Evolutionary conservation across 495 filamentous ascomycete genomes (phyloP), one percentile per base, ranked within the genome.

Genomic region (Xylona heveae): DNA sequence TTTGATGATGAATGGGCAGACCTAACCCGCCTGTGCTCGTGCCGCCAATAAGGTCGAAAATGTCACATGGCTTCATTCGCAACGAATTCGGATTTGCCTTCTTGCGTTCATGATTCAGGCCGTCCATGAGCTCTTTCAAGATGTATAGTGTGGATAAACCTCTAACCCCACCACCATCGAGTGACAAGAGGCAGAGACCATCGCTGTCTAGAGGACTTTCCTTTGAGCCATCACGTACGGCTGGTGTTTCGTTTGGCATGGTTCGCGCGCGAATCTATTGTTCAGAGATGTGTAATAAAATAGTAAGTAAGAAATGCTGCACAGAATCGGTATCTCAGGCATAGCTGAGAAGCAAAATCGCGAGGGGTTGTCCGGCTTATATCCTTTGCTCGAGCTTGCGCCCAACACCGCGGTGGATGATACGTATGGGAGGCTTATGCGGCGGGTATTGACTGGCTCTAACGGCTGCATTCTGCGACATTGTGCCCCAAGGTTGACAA

Each of bases 11-110:
- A 20, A 7, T 2, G 15, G 5, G 14, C 4, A 21, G 6, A 33
- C 16, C 34, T 5, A 19, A 24, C 50, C 52, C 54, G 20, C 54
- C 52, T 1, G 52, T 57, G 18, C 53, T 56, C 0, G 53, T 57
- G 3, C 52, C 52, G 0, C 43, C 50, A 12, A 57, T 51, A 6
- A 57, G 10, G 28, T 54, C 53, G 30, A 55, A 57, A 0, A 35
- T 19, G 10, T 39, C n/a, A 32, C 32, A 39, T 5, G 24, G 30
- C 18, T 36, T 26, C 16, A 34, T 22, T 21, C 16, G 30, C 30
- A 19, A 10, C 3, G 32, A 19, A 2, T 3, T 6, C 6, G 6
- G 33, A n/a, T n/a, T 29, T 2, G 34, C 12, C 12, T 19, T 9
- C 6, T 2, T 3, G 4, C 33, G 5, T 15, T 32, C 6, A 2